Base-by-base conservation (phyloP, 176 grass and related monocot genomes). In the Thalia dealbata region DNA sequence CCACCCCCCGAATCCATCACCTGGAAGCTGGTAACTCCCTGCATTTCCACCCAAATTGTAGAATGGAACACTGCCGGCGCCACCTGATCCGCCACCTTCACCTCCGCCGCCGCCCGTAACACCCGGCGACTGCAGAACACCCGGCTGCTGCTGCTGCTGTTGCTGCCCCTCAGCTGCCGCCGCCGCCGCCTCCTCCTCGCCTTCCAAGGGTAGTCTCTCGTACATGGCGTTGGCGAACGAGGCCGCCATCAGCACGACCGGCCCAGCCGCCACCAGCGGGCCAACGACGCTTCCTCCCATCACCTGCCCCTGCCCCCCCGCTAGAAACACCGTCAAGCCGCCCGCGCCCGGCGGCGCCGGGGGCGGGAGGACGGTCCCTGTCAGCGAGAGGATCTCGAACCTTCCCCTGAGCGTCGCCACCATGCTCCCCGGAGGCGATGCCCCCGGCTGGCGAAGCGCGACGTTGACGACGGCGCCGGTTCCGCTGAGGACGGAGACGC, bases 41-140 rank as follows among this genome's bases (percentile, higher is more conserved):
- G 87, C 79, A 88, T 83, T 96, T 32, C 84, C 88, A 26, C 84
- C 80, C 52, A 96, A 83, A 77, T 89, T 91, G 78, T 96, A 96
- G 78, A 91, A 90, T 12, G 88, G 87, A 83, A 96, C 91, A 55
- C 91, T 76, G 3, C 78, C 84, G 16, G 69, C 88, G 0, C 52
- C 78, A 14, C 50, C 70, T 2, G 32, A 38, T 4, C 32, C 32
- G 32, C 74, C 52, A 1, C 45, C 45, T 48, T 13, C 45, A 1
- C 11, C 45, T 10, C 18, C 52, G 52, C 52, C 52, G 16, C 15
- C 52, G 5, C 52, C 52, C 15, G 52, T 55, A 55, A 55, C 52
- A n/a, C 52, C 52, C 21, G 52, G 21, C 52, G 64, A 42, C 64
- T 22, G 30, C 15, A 43, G 64, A 67, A 21, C 2, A n/a, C 64